These are phyloP conservation scores for Tricholoma hemisulphureum DNA, from an alignment of 768 basidiomycete genomes.

Conservation along the genomic window DNA sequence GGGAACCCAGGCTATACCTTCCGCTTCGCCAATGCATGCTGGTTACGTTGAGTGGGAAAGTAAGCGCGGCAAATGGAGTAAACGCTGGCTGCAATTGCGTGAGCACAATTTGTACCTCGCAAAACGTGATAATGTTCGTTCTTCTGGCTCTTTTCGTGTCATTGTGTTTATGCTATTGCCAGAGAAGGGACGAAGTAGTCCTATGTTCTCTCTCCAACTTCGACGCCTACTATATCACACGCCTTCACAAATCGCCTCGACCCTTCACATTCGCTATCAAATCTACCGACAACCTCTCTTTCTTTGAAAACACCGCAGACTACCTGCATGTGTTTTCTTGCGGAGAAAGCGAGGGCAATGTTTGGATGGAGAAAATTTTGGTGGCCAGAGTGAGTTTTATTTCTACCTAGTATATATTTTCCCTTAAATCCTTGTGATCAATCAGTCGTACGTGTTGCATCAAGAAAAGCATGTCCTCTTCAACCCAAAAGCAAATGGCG, in stretches of 20 bases:
- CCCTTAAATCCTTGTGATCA: too few species aligned
- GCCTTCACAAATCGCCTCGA: slow-evolving; percentile 79
- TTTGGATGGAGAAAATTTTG: slow-evolving; percentile 79
- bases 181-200: slow-evolving; percentile 83
- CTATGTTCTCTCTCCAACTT: slow-evolving; percentile 88
- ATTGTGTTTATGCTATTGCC: slow-evolving; percentile 10
- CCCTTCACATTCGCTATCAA: slow-evolving; percentile 84
- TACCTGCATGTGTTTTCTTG: slow-evolving; percentile 87
- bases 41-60: slow-evolving; percentile 85
- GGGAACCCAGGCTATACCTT: slow-evolving; percentile 35
- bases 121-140: slow-evolving; percentile 81
- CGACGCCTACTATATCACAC: slow-evolving; percentile 80
- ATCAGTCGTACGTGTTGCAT: slow-evolving; percentile 81
- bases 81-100: slow-evolving; percentile 83
- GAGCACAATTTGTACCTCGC: slow-evolving; percentile 86
- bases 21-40: slow-evolving; percentile 45
- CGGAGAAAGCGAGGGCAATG: slow-evolving; percentile 65
- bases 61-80: slow-evolving; percentile 94
- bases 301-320: slow-evolving; percentile 86
- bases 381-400: slow-evolving; percentile 69
- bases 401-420: slow-evolving; percentile 1
- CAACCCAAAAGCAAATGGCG: slow-evolving; percentile 36
- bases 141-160: not conserved
- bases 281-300: slow-evolving; percentile 79
- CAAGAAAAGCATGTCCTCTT: slow-evolving; percentile 76